phyloP scores from a whole-genome alignment of 202 grass and related monocot species.

The Zizania palustris region DNA sequence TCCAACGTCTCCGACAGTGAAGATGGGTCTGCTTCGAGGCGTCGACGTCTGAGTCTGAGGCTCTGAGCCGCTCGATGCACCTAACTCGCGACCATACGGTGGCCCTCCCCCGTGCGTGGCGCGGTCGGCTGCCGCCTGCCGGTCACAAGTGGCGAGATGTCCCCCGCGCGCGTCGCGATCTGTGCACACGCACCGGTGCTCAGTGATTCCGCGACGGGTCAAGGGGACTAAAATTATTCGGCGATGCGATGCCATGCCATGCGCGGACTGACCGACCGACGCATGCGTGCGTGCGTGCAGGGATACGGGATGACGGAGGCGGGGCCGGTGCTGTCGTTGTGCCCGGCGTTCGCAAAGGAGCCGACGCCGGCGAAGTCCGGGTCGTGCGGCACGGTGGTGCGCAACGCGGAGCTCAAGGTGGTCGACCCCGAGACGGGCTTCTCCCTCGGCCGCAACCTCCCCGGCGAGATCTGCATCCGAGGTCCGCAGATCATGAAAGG shows the following conservation, averaged over 20 bases:
- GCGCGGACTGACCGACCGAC: too few species aligned
- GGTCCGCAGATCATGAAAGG: conserved; percentile 99
- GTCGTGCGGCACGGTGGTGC: conserved; percentile 86
- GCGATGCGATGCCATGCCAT: not conserved
- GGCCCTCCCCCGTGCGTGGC: not conserved
- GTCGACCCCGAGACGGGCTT: conserved; percentile 79
- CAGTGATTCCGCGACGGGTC: not conserved
- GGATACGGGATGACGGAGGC: conserved; percentile 99
- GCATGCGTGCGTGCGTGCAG: conserved; percentile 23
- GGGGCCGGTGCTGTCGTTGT: conserved; percentile 95
- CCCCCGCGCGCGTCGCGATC: not conserved
- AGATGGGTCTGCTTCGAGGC: too few species aligned
- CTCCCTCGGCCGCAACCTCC: conserved; percentile 67
- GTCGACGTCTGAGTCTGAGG: not conserved
- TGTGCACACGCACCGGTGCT: not conserved
- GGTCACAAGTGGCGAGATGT: too few species aligned
- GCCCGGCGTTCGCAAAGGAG: conserved; percentile 84
- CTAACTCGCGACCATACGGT: not conserved
- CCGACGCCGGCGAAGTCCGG: conserved; percentile 64
- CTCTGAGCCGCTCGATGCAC: conserved; percentile 24
- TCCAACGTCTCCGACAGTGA: too few species aligned
- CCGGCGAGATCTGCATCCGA: conserved; percentile 97
- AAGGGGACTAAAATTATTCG: not conserved
- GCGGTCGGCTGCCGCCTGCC: not conserved
- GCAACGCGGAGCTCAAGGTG: conserved; percentile 92